phyloP scores from a whole-genome alignment of 257 asterid species.

The Nicotiana sylvestris region DNA sequence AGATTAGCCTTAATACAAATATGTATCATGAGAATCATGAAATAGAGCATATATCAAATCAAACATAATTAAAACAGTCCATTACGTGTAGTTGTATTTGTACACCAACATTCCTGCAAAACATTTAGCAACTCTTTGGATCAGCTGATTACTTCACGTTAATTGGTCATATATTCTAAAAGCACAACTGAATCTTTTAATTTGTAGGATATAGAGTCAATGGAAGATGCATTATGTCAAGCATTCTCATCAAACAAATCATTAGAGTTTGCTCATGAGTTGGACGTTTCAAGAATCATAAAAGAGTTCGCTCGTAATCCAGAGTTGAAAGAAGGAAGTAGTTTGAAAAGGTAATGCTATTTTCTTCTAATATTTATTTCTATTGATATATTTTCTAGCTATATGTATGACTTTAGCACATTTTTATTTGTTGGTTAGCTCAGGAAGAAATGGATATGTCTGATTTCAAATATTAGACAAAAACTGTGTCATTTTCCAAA shows the following conservation, averaged over 20 bases:
- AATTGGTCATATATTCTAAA: neutral
- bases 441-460: neutral
- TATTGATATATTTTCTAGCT: neutral
- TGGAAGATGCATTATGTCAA: constrained; percentile 18
- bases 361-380: neutral
- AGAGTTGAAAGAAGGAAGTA: constrained; percentile 4
- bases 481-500: neutral
- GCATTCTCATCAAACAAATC: neutral
- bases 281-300: neutral
- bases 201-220: constrained; percentile 16
- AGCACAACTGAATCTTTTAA: neutral
- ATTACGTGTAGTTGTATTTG: too few relatives aligned
- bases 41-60: too few relatives aligned
- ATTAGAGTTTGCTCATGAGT: neutral
- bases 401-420: neutral
- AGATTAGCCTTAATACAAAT: too few relatives aligned
- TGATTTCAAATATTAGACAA: neutral
- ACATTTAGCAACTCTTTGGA: too few relatives aligned
- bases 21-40: too few relatives aligned
- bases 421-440: neutral
- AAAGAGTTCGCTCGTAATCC: neutral
- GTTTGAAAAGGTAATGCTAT: constrained; percentile 8
- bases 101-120: too few relatives aligned
- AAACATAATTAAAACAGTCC: too few relatives aligned
- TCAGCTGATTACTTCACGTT: neutral